Conservation (phyloP, 1,139 yeast genomes). For the Zygosaccharomyces sapae region DNA sequence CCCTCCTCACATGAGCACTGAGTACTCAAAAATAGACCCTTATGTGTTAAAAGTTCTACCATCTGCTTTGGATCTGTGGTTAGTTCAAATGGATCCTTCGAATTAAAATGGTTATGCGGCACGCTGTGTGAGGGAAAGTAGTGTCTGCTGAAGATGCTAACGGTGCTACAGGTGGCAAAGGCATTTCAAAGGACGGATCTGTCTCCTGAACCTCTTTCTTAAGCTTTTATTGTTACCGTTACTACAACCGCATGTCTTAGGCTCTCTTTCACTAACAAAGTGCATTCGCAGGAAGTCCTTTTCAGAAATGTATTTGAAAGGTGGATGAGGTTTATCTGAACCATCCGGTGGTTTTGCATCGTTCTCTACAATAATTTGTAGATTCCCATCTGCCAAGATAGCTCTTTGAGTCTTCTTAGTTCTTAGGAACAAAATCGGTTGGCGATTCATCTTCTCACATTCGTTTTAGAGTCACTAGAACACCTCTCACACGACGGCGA, state of each 20-base stretch:
- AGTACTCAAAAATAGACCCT: slow-evolving; percentile 34
- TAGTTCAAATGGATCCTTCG: neutral
- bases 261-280: slow-evolving; percentile 2
- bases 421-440: slow-evolving; percentile 32
- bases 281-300: slow-evolving; percentile 26
- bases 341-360: slow-evolving; percentile 15
- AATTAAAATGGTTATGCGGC: neutral
- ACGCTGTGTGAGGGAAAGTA: neutral
- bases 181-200: too few species aligned
- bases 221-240: slow-evolving; percentile 5
- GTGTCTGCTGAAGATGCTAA: neutral
- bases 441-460: slow-evolving; percentile 30
- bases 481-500: slow-evolving; percentile 14
- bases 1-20: slow-evolving; percentile 34
- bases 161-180: too few species aligned
- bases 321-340: slow-evolving; percentile 11
- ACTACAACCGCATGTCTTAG: slow-evolving; percentile 5
- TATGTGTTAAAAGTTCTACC: slow-evolving; percentile 33
- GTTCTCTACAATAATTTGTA: slow-evolving; percentile 28
- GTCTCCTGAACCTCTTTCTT: too few species aligned
- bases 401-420: slow-evolving; percentile 32
- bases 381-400: slow-evolving; percentile 30
- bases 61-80: slow-evolving; percentile 16
- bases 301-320: slow-evolving; percentile 26
- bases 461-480: slow-evolving; percentile 12